Percentiles rank a stretch among this genome's conserved stretches.
Evolutionary conservation across 108 stramenopile species (phyloP).

Genomic region (Epithemia pelagica): DNA sequence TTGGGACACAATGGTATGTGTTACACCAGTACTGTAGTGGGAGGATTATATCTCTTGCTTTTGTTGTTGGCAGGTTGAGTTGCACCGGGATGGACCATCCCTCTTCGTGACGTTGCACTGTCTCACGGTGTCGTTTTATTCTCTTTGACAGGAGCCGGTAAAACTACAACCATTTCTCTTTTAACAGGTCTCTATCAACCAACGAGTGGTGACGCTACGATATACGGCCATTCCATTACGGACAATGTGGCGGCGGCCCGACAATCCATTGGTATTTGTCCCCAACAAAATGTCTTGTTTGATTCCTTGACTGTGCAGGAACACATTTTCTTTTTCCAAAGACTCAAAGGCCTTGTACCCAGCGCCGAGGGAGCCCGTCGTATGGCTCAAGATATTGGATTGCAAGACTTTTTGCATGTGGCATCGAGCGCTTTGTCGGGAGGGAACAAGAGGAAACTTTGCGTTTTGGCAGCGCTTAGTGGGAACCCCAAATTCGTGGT

Average conservation of each 20-base stretch:
- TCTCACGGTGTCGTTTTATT: neutral
- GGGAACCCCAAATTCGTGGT: slow-evolving; percentile 34
- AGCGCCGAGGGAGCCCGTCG: slow-evolving; percentile 15
- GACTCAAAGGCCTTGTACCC: slow-evolving; percentile 58
- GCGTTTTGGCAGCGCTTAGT: slow-evolving; percentile 43
- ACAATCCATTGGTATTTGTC: slow-evolving; percentile 74
- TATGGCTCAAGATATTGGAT: slow-evolving; percentile 54
- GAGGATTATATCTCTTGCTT: too few relatives aligned
- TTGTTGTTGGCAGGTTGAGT: too few relatives aligned
- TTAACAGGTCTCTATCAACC: slow-evolving; percentile 81
- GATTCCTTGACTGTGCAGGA: slow-evolving; percentile 83
- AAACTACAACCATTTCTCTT: slow-evolving; percentile 64
- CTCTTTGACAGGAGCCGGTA: slow-evolving; percentile 11
- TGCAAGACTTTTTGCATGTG: slow-evolving; percentile 28
- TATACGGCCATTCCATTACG: slow-evolving; percentile 23
- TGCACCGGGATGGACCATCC: too few relatives aligned
- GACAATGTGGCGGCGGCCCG: slow-evolving; percentile 38
- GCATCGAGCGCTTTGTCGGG: slow-evolving; percentile 33
- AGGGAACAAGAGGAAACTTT: slow-evolving; percentile 71
- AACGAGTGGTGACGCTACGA: slow-evolving; percentile 58
- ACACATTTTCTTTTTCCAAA: slow-evolving; percentile 80
- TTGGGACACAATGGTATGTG: slow-evolving; percentile 47
- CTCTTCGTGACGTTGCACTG: too few relatives aligned
- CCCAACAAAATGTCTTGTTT: slow-evolving; percentile 90
- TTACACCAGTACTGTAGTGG: too few relatives aligned